These are phyloP conservation scores for Gonium pectorale DNA, from an alignment of 139 green algal species.

Conservation along the genomic window DNA sequence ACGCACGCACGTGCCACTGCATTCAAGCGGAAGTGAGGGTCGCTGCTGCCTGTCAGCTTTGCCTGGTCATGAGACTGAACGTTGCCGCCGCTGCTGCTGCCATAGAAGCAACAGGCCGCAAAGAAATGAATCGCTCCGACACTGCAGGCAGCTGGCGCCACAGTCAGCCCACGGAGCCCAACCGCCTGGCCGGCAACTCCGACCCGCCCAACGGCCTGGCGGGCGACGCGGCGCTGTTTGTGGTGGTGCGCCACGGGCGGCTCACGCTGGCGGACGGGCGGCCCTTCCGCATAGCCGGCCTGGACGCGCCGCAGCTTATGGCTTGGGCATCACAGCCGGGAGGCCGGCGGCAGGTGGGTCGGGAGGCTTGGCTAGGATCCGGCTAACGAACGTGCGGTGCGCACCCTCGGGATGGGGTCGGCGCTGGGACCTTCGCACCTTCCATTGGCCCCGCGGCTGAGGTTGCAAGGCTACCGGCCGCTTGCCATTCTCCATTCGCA, in stretches of 20 bases:
- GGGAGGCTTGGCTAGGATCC: too few relatives aligned
- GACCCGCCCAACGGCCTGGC: not conserved
- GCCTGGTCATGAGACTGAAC: too few relatives aligned
- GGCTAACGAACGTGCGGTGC: too few relatives aligned
- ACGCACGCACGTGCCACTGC: too few relatives aligned
- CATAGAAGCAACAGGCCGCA: not conserved
- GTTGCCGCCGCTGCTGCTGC: too few relatives aligned
- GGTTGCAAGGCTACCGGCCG: too few relatives aligned
- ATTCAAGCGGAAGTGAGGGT: too few relatives aligned
- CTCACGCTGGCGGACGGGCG: slow-evolving; percentile 23
- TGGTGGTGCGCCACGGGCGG: not conserved
- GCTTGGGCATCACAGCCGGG: slow-evolving; percentile 1
- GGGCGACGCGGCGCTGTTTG: slow-evolving; percentile 25
- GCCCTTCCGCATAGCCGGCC: slow-evolving; percentile 10
- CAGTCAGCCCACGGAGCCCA: slow-evolving; percentile 15
- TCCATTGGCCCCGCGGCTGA: too few relatives aligned
- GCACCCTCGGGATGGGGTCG: too few relatives aligned
- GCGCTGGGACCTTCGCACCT: too few relatives aligned
- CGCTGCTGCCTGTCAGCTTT: too few relatives aligned
- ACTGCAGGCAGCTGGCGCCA: slow-evolving; percentile 44
- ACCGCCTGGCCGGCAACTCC: slow-evolving; percentile 13
- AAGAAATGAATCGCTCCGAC: not conserved
- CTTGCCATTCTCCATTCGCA: too few relatives aligned
- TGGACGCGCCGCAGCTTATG: slow-evolving; percentile 22
- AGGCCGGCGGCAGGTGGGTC: not conserved